These are phyloP conservation scores for Sugiyamaella novakii DNA, from an alignment of 1,139 yeast genomes.

Conservation along the genomic window DNA sequence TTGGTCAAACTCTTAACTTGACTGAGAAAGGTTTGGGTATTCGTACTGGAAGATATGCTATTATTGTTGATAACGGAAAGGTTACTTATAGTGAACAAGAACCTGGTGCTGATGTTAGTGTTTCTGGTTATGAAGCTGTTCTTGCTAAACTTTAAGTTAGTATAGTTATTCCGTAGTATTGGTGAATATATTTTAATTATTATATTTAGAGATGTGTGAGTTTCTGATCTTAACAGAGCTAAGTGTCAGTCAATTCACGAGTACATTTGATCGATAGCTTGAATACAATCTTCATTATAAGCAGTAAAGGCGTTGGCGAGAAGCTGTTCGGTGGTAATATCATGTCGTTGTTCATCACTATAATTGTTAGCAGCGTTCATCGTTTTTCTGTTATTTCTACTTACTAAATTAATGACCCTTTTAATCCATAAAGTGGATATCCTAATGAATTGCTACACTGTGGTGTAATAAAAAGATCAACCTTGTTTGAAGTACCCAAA, in stretches of 20 bases:
- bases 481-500: constrained; percentile 19
- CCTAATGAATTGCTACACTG: constrained; percentile 23
- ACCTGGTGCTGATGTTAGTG: constrained; percentile 60
- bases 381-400: no score
- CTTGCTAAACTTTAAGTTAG: constrained; percentile 41
- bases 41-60: constrained; percentile 73
- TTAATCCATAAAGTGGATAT: constrained; percentile 26
- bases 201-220: no score
- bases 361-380: neutral
- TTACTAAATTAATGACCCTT: constrained; percentile 22
- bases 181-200: no score
- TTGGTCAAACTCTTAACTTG: constrained; percentile 63
- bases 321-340: neutral
- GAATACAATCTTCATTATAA: constrained; percentile 12
- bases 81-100: constrained; percentile 70
- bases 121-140: constrained; percentile 63
- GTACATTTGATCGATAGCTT: no score
- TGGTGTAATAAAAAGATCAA: constrained; percentile 25
- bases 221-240: no score
- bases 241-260: no score
- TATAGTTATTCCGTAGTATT: no score
- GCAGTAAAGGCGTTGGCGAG: constrained; percentile 4
- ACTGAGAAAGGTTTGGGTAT: constrained; percentile 60
- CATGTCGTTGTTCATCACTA: constrained; percentile 1
- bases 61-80: constrained; percentile 65